phyloP scores from a whole-genome alignment of 352 stramenopile genomes.

The Phytophthora ramorum region DNA sequence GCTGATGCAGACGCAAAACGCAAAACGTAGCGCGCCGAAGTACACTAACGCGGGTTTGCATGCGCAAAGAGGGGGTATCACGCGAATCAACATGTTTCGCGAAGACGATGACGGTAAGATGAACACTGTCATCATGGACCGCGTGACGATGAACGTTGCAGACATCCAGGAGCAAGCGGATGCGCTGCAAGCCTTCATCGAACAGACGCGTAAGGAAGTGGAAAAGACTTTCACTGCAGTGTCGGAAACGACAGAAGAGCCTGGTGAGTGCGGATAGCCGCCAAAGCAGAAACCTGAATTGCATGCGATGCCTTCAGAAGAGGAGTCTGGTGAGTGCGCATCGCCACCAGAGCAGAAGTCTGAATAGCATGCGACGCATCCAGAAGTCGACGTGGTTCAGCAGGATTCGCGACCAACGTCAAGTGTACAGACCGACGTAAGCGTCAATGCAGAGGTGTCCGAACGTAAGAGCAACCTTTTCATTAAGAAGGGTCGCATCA shows the following conservation, averaged over 20 bases:
- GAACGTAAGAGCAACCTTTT: slow-evolving; percentile 4
- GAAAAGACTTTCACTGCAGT: slow-evolving; percentile 2
- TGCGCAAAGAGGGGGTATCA: not conserved
- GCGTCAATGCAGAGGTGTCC: not conserved
- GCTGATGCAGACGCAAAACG: slow-evolving; percentile 1
- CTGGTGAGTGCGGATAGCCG: not conserved
- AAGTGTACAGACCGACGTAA: not conserved
- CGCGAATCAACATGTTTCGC: slow-evolving; percentile 10
- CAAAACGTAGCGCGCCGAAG: slow-evolving; percentile 3
- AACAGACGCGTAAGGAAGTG: not conserved
- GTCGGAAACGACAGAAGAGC: not conserved
- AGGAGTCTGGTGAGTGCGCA: slow-evolving; percentile 1
- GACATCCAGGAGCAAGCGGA: slow-evolving; percentile 10
- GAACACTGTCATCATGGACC: slow-evolving; percentile 9
- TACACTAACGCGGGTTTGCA: slow-evolving; percentile 1
- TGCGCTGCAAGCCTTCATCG: slow-evolving; percentile 2
- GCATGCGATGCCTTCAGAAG: slow-evolving; percentile 5
- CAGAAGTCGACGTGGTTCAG: slow-evolving; percentile 1
- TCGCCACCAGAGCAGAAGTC: slow-evolving; percentile 7
- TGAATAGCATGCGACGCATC: slow-evolving; percentile 1
- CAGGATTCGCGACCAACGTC: slow-evolving; percentile 2
- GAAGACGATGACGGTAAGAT: not conserved
- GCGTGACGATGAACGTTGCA: slow-evolving; percentile 5
- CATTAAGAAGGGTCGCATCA: slow-evolving; percentile 2
- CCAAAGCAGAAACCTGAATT: not conserved